Conservation (phyloP, 179 eudicot species). For the Actinidia polygama region DNA sequence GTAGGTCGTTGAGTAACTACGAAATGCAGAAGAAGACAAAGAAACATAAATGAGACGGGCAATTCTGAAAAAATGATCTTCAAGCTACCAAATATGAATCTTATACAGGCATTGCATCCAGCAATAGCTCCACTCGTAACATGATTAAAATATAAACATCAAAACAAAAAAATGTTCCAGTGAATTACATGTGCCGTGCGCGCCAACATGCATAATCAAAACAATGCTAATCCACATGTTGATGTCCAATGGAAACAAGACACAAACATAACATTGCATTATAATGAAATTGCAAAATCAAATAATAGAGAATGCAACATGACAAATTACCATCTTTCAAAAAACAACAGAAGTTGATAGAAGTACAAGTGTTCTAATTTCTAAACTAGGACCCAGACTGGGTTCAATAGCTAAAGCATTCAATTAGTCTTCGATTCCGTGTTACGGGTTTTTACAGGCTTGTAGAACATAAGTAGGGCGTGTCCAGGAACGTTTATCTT, state of each 20-base stretch:
- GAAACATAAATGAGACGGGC: no score
- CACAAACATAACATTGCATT: background rate
- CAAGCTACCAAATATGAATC: background rate
- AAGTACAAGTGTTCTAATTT: background rate
- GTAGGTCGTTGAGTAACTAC: slow-evolving; percentile 53
- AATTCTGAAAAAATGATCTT: background rate
- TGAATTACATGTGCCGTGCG: no score
- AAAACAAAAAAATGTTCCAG: no score
- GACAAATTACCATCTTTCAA: background rate
- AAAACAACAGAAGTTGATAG: background rate
- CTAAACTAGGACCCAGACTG: background rate
- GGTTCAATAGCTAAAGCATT: slow-evolving; percentile 10
- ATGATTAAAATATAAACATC: no score
- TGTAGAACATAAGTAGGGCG: background rate
- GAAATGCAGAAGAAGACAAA: slow-evolving; percentile 6
- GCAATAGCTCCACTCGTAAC: no score
- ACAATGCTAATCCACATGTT: background rate
- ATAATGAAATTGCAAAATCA: background rate
- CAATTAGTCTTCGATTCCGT: background rate
- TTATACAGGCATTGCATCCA: background rate
- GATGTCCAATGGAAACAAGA: background rate
- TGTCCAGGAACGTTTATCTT: background rate
- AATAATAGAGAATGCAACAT: background rate
- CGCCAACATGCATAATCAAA: no score
- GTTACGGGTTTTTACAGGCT: background rate